Percentiles rank a stretch among this genome's conserved stretches.
Conservation (phyloP, 495 filamentous ascomycete genomes). For the Recurvomyces mirabilis region DNA sequence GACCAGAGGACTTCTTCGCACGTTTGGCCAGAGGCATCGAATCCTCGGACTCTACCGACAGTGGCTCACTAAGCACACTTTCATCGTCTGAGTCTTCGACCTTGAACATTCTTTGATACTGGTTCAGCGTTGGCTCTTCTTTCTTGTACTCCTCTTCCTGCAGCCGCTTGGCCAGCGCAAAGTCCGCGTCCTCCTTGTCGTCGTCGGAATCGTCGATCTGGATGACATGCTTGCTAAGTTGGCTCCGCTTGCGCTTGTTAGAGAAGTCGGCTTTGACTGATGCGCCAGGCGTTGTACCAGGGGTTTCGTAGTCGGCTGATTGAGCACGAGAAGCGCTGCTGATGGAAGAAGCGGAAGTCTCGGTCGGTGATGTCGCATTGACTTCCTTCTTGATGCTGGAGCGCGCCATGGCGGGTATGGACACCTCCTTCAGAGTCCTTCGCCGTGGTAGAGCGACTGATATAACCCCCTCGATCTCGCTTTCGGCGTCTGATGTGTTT, state of each 20-base stretch:
- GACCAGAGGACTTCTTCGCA: not conserved
- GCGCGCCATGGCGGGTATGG: conserved; percentile 19
- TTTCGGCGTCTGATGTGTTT: not conserved
- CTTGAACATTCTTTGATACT: conserved; percentile 23
- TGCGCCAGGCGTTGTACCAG: conserved; percentile 58
- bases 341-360: conserved; percentile 23
- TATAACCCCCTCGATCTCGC: conserved; percentile 12
- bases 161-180: conserved; percentile 44
- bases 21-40: conserved; percentile 5
- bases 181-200: conserved; percentile 30
- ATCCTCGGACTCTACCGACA: conserved; percentile 16
- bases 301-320: conserved; percentile 57
- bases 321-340: conserved; percentile 33
- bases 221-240: conserved; percentile 18
- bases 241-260: conserved; percentile 25
- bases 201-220: conserved; percentile 30
- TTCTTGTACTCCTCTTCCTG: conserved; percentile 52
- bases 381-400: conserved; percentile 1
- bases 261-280: conserved; percentile 38
- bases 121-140: conserved; percentile 18
- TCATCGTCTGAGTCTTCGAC: conserved; percentile 12
- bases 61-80: conserved; percentile 19
- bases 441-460: not conserved
- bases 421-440: conserved; percentile 12
- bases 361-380: conserved; percentile 9